Conservation (phyloP, 176 grass and related monocot species). For the Cymbopogon citratus region DNA sequence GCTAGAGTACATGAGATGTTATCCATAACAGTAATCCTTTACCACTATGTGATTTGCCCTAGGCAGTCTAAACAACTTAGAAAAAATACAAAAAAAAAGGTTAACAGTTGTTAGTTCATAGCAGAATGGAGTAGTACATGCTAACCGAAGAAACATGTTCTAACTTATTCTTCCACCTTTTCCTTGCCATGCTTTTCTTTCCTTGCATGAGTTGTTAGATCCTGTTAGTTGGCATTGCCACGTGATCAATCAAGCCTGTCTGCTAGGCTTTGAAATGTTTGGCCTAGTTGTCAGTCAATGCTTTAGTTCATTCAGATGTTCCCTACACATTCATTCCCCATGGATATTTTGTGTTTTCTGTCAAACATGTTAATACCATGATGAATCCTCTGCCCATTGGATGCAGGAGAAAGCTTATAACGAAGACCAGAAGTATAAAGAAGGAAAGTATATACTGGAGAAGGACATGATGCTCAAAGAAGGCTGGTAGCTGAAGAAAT, state of each 20-base stretch:
- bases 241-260: not conserved
- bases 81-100: not conserved
- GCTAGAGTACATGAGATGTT: not conserved
- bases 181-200: not conserved
- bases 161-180: constrained; percentile 2
- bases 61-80: not conserved
- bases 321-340: not conserved
- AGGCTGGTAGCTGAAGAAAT: constrained; percentile 16
- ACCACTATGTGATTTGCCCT: not conserved
- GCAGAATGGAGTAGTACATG: not conserved
- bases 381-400: not conserved
- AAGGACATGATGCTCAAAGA: constrained; percentile 52
- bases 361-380: not conserved
- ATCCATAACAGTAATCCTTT: not conserved
- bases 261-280: not conserved
- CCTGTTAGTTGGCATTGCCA: not conserved
- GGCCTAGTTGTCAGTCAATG: not conserved
- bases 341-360: not conserved
- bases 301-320: not conserved
- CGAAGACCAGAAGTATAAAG: constrained; percentile 48
- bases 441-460: constrained; percentile 54
- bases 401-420: constrained; percentile 49
- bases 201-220: not conserved
- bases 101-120: not conserved
- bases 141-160: not conserved